Evolutionary conservation across 306 rosid species (phyloP).

Genomic region (Pterocarpus santalinus): DNA sequence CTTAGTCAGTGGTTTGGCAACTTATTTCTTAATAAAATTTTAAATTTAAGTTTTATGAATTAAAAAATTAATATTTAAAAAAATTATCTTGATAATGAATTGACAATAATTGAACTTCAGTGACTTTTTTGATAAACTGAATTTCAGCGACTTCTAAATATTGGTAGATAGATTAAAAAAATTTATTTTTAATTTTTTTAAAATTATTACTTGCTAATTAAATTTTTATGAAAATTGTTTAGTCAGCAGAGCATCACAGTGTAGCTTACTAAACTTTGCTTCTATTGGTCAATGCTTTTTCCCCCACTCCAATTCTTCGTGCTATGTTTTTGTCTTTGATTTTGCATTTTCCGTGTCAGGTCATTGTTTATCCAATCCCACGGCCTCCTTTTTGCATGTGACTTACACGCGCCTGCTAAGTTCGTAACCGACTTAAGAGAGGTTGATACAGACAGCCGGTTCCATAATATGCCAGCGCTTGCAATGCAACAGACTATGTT

Average conservation of each 20-base stretch:
- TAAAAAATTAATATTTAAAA: too few relatives aligned
- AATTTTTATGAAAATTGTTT: too few relatives aligned
- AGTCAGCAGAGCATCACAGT: not conserved
- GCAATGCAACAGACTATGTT: not conserved
- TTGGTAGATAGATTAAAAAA: too few relatives aligned
- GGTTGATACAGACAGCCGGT: not conserved
- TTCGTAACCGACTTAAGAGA: not conserved
- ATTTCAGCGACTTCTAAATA: too few relatives aligned
- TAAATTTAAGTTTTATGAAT: too few relatives aligned
- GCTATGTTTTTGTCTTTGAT: not conserved
- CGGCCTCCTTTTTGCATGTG: not conserved
- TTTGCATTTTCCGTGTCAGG: not conserved
- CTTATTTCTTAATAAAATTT: too few relatives aligned
- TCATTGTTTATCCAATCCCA: not conserved
- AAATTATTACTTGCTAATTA: too few relatives aligned
- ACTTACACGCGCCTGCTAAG: not conserved
- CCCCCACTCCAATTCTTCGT: not conserved
- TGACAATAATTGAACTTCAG: too few relatives aligned
- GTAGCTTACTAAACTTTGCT: not conserved
- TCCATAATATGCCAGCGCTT: not conserved
- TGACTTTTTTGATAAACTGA: too few relatives aligned
- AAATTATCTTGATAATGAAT: too few relatives aligned
- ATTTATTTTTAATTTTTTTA: too few relatives aligned
- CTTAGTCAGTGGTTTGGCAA: too few relatives aligned
- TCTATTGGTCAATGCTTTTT: conserved; percentile 43